phyloP scores from a whole-genome alignment of 164 flowering plant genomes.

The Vitis rotundifolia region DNA sequence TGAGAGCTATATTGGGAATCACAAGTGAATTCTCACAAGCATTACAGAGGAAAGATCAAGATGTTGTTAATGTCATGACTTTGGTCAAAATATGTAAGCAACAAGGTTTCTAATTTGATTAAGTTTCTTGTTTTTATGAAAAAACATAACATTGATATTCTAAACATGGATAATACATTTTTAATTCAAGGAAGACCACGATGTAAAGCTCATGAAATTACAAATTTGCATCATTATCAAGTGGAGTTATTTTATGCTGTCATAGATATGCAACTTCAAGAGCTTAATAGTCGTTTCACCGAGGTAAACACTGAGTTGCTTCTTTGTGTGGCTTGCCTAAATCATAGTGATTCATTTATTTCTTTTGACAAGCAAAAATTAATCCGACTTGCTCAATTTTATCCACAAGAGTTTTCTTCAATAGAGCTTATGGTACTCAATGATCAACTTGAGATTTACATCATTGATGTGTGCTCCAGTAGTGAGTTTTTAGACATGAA shows the following conservation, averaged over 20 bases:
- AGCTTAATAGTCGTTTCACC: no score
- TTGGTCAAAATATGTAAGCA: not conserved
- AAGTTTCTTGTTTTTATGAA: no score
- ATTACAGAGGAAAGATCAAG: not conserved
- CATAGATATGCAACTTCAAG: no score
- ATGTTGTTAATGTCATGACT: not conserved
- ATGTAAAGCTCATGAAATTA: no score
- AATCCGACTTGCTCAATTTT: not conserved
- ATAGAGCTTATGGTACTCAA: not conserved
- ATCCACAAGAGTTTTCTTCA: not conserved
- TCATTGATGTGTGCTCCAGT: no score
- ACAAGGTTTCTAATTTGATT: not conserved
- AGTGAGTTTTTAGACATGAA: no score
- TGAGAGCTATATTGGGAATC: not conserved
- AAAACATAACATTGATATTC: no score
- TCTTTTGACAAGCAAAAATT: not conserved
- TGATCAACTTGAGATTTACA: not conserved
- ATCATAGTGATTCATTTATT: not conserved
- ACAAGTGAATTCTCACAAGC: not conserved
- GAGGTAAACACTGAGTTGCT: no score
- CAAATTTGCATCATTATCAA: no score
- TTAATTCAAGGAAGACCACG: no score
- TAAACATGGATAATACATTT: no score
- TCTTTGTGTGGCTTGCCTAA: not conserved
- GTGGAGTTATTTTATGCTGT: no score